A percentile compares a stretch with the other conserved stretches of the same genome.
Conservation (phyloP, 2,329 filamentous ascomycete genomes). For the Hypocrella siamensis region DNA sequence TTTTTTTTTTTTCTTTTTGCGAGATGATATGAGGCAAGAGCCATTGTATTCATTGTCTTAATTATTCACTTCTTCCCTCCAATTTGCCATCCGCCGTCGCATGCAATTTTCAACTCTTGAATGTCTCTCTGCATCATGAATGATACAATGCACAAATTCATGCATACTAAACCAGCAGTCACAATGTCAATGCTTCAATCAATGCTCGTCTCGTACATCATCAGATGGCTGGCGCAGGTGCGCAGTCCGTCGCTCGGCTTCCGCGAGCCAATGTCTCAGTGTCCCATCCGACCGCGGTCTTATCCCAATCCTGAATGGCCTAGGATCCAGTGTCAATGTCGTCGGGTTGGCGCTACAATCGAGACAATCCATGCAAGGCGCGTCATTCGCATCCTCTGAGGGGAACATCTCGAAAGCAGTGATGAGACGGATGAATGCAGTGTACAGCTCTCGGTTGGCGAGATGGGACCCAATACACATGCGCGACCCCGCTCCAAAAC, state of each 20-base stretch:
- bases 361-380: constrained; percentile 38
- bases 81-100: no score
- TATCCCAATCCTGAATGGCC: constrained; percentile 45
- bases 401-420: constrained; percentile 39
- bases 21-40: no score
- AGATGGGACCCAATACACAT: constrained; percentile 50
- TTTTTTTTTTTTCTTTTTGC: no score
- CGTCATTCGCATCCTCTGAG: constrained; percentile 26
- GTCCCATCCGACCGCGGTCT: constrained; percentile 26
- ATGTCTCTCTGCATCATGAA: no score
- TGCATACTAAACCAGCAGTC: no score
- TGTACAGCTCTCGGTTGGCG: constrained; percentile 47
- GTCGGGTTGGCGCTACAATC: constrained; percentile 42
- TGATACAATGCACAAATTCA: no score
- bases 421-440: constrained; percentile 41
- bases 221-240: no score
- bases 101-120: no score
- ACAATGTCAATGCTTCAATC: no score
- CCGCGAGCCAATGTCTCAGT: constrained; percentile 35
- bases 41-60: no score
- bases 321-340: constrained; percentile 43
- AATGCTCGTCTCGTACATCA: no score
- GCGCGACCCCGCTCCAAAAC: constrained; percentile 44
- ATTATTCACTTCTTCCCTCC: no score
- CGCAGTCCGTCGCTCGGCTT: constrained; percentile 34